phyloP scores from a whole-genome alignment of 768 basidiomycete genomes.

The Pholiota molesta region DNA sequence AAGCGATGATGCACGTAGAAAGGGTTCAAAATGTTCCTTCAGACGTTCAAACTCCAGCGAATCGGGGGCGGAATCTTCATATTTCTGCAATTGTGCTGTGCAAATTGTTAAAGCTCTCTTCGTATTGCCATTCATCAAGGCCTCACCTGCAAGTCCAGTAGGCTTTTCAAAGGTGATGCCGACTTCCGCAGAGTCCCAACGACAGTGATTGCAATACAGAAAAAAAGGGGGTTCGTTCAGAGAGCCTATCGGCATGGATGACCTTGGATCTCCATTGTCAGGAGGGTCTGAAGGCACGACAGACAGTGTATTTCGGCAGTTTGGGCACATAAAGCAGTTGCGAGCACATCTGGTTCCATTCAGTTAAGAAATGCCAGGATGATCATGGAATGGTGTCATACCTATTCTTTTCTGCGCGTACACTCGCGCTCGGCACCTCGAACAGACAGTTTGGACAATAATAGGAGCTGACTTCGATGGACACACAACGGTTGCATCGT shows the following conservation, averaged over 20 bases:
- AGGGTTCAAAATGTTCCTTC: slow-evolving; percentile 97
- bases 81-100: slow-evolving; percentile 91
- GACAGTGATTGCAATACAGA: slow-evolving; percentile 88
- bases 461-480: slow-evolving; percentile 93
- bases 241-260: slow-evolving; percentile 54
- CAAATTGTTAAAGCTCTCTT: slow-evolving; percentile 1
- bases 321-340: slow-evolving; percentile 97
- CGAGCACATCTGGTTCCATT: slow-evolving; percentile 79
- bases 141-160: slow-evolving; percentile 88
- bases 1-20: slow-evolving; percentile 81
- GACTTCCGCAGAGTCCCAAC: slow-evolving; percentile 93
- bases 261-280: slow-evolving; percentile 59
- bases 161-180: slow-evolving; percentile 96
- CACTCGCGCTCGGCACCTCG: slow-evolving; percentile 97
- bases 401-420: slow-evolving; percentile 98
- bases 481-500: slow-evolving; percentile 90
- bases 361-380: background rate
- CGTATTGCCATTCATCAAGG: slow-evolving; percentile 2
- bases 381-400: slow-evolving; percentile 30
- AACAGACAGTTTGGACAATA: slow-evolving; percentile 99
- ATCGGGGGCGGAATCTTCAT: slow-evolving; percentile 84
- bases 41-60: slow-evolving; percentile 90
- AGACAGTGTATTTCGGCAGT: slow-evolving; percentile 86
- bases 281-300: slow-evolving; percentile 90
- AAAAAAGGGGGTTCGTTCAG: slow-evolving; percentile 90